Base-by-base conservation (phyloP, 495 filamentous ascomycete species). In the Cercophora samala region DNA sequence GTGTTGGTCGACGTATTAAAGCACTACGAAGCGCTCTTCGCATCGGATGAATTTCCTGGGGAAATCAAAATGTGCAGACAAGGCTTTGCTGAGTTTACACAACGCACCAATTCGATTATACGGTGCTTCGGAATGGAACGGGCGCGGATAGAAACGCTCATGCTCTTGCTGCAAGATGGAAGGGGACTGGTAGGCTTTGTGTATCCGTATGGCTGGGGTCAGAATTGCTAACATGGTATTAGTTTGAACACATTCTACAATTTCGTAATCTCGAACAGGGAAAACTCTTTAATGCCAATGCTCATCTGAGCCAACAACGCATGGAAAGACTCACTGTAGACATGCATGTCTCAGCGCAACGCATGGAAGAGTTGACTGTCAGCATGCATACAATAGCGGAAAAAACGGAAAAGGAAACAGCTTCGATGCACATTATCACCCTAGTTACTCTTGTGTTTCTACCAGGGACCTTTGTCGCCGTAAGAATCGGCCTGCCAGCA, bases 401-500 rank as follows among this genome's bases (percentile, higher is more conserved):
- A 8, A 60, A 60, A 18, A 26, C 58, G 1, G 24, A 60, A 15
- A 60, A 60, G 23, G 58, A 60, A 15, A 60, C 58, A 26, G 4
- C 58, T 60, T 60, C 58, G 4, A 60, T 60, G 24, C 58, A 60
- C 13, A 13, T 60, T 5, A 60, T 60, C n/a, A 60, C 58, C 1
- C 4, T 60, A 3, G 58, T 60, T 5, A 60, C 58, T 5, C 58
- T 60, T 25, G 4, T 60, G 3, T 60, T 60, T 29, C 22, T 60
- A 18, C 58, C 58, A 17, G 58, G 58, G 18, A 60, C 58, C 17
- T 60, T 60, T 29, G 24, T 60, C 15, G 58, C 58, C 58, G 58
- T 60, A 60, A 60, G 58, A 60, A 5, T 60, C 24, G 58, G 58
- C 22, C 58, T 60, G 58, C 58, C 58, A 18, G 8, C 23, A 17